These are phyloP conservation scores for Ceratobasidium sp. DNA, from an alignment of 1,284 basidiomycete species.

Conservation along the genomic window DNA sequence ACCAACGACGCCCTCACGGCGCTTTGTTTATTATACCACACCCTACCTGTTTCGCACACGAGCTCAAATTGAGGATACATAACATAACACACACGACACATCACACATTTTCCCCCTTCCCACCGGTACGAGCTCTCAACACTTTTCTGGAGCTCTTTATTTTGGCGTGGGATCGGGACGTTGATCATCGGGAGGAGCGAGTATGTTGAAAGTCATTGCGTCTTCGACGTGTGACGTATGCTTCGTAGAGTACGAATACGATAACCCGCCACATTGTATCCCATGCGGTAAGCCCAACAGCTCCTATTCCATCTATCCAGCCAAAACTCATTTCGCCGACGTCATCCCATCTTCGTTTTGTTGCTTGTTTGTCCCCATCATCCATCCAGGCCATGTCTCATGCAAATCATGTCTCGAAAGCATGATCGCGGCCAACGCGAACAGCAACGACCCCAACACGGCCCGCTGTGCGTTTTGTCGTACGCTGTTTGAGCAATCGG, in stretches of 20 bases:
- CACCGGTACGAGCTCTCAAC: too few species aligned
- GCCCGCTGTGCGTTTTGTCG: slow-evolving; percentile 44
- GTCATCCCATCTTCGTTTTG: slow-evolving; percentile 1
- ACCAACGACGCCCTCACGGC: too few species aligned
- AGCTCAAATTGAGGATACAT: neutral
- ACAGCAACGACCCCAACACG: slow-evolving; percentile 5
- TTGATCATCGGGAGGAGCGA: slow-evolving; percentile 8
- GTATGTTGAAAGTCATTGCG: slow-evolving; percentile 44
- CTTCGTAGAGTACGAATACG: slow-evolving; percentile 43
- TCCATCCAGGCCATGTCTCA: slow-evolving; percentile 34
- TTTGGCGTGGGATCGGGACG: too few species aligned
- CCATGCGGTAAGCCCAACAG: slow-evolving; percentile 29
- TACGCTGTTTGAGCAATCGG: slow-evolving; percentile 37
- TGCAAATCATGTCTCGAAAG: slow-evolving; percentile 46
- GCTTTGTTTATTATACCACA: neutral
- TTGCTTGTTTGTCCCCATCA: neutral
- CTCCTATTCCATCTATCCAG: neutral
- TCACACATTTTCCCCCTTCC: neutral
- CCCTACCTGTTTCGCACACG: neutral
- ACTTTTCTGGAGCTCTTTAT: too few species aligned
- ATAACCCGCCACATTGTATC: slow-evolving; percentile 45
- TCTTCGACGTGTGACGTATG: slow-evolving; percentile 46
- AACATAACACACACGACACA: neutral
- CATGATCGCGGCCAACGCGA: slow-evolving; percentile 40
- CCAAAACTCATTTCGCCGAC: neutral